Evolutionary conservation across 768 basidiomycete genomes (phyloP), one percentile per base, ranked within the genome.

Genomic region (Lactarius deliciosus): DNA sequence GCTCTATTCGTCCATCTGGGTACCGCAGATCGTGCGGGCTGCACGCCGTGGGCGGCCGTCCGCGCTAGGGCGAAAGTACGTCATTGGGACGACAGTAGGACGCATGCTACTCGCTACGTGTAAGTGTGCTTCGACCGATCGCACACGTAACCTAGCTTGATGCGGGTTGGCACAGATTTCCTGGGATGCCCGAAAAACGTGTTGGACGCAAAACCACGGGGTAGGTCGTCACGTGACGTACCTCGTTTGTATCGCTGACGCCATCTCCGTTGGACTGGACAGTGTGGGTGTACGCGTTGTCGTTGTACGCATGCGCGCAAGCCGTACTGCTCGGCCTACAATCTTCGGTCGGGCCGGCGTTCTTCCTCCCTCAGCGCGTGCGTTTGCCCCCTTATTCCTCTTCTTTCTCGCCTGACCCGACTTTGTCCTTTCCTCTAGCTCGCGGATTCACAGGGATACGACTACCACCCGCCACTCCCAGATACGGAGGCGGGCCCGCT

Each of bases 111-210:
- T 89, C 57, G 85, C 86, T 2, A 74, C 93, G 43, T 96, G 94
- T 96, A 73, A 80, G 92, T 78, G 11, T 0, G 30, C 7, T 32
- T 61, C 40, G 16, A 57, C 28, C 16, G 28, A 7, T 60, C 40
- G 15, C 47, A n/a, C 16, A 9, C 34, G 18, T 25, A 16, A n/a
- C 57, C 63, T 71, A 16, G 66, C 54, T 22, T 36, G 7, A n/a
- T 3, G 20, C 40, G 10, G 13, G n/a, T n/a, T 62, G 60, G 15
- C 34, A 5, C 69, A 96, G 94, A 96, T 73, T 91, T 91, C 70
- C 78, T 95, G 73, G 82, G 82, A 1, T 96, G 91, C 73, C 91
- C 93, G 0, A 86, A 86, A 73, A 97, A 96, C 72, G 89, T 96
- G 7, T 81, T 96, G 64, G 93, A 96, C 66, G 81, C 93, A 18